Evolutionary conservation across 805 yeast species (phyloP).

Genomic region (Candida bentonensis): DNA sequence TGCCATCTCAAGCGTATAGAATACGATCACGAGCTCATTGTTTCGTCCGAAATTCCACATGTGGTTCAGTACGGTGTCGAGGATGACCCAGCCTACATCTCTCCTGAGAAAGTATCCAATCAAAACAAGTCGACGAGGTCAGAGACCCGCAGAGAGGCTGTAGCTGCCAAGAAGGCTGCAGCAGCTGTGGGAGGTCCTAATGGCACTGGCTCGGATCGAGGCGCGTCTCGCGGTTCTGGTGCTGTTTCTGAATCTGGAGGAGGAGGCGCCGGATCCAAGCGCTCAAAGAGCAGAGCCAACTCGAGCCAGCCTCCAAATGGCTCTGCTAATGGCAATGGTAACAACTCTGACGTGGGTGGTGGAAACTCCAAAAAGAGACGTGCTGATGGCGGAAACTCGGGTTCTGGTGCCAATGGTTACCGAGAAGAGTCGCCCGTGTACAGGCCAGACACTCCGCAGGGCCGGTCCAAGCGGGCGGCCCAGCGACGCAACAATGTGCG

Average conservation of each 20-base stretch:
- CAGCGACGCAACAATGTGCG: constrained; percentile 9
- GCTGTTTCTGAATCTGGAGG: background rate
- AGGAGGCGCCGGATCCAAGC: background rate
- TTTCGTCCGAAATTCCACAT: constrained; percentile 71
- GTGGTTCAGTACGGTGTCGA: constrained; percentile 60
- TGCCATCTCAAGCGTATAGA: constrained; percentile 62
- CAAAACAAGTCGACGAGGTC: constrained; percentile 65
- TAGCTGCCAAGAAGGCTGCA: constrained; percentile 72
- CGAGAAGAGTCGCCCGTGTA: constrained; percentile 6
- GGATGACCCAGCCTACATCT: constrained; percentile 81
- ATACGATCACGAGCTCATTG: constrained; percentile 63
- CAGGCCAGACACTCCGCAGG: constrained; percentile 11
- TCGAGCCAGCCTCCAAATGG: background rate
- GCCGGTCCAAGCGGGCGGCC: constrained; percentile 6
- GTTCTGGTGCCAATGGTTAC: constrained; percentile 7
- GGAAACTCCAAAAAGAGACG: background rate
- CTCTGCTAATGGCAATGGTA: constrained; percentile 2
- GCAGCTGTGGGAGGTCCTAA: constrained; percentile 14
- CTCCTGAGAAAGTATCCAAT: constrained; percentile 33
- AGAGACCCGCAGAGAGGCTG: constrained; percentile 82
- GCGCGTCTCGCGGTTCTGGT: background rate
- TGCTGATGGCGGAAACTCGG: background rate
- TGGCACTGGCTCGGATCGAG: constrained; percentile 5
- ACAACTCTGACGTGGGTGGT: background rate
- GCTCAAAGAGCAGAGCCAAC: background rate